phyloP scores from a whole-genome alignment of 2,329 filamentous ascomycete species.

The Chrysosporium keratinophilum region DNA sequence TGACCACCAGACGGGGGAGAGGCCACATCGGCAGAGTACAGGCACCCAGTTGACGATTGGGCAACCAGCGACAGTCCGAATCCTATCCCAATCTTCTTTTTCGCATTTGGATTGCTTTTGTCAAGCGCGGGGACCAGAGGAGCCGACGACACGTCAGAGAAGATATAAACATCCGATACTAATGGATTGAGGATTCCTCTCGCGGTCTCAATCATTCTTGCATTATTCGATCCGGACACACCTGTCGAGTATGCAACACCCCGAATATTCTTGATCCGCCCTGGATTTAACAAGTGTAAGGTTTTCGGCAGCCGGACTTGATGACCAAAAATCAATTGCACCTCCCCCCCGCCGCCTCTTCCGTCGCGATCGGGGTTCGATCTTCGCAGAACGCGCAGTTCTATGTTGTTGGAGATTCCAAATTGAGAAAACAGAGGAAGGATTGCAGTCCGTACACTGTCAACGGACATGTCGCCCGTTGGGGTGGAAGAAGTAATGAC shows the following conservation, averaged over 20 bases:
- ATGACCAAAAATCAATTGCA: constrained; percentile 88
- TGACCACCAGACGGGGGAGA: constrained; percentile 67
- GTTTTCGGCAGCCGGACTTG: constrained; percentile 92
- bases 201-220: constrained; percentile 84
- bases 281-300: constrained; percentile 73
- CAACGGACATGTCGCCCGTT: constrained; percentile 76
- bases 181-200: constrained; percentile 78
- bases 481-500: constrained; percentile 84
- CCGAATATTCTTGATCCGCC: constrained; percentile 75
- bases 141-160: constrained; percentile 54
- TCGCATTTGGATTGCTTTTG: constrained; percentile 48
- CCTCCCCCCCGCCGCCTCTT: constrained; percentile 73
- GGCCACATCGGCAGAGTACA: constrained; percentile 78
- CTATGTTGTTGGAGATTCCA: constrained; percentile 76
- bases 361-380: constrained; percentile 68
- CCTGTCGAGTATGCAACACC: constrained; percentile 92
- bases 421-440: constrained; percentile 84
- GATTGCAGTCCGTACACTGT: constrained; percentile 86
- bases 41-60: constrained; percentile 74
- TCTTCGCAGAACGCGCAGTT: constrained; percentile 68
- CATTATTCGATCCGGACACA: constrained; percentile 85
- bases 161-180: constrained; percentile 82
- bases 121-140: constrained; percentile 58
- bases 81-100: constrained; percentile 65
- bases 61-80: constrained; percentile 87